Evolutionary conservation across 352 stramenopile genomes (phyloP).

Genomic region (Phytopythium ostracodes): DNA sequence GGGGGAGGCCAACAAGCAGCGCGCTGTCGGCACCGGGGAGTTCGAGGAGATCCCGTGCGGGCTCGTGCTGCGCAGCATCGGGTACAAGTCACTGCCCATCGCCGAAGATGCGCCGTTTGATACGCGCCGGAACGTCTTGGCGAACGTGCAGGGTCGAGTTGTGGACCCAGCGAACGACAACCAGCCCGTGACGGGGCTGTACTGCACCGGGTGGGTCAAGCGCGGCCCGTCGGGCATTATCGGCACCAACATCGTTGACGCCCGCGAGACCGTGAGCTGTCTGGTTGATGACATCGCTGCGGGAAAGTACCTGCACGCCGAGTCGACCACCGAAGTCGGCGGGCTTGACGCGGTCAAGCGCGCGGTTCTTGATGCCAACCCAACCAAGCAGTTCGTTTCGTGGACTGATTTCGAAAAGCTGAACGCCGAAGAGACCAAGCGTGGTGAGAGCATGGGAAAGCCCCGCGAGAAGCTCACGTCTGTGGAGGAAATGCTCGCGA

Average conservation of each 20-base stretch:
- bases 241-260: conserved; percentile 97
- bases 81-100: conserved; percentile 90
- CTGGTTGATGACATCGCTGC: conserved; percentile 89
- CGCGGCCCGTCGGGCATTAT: conserved; percentile 97
- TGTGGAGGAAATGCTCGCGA: conserved; percentile 22
- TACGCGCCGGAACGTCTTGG: conserved; percentile 47
- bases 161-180: conserved; percentile 30
- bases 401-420: conserved; percentile 69
- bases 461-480: conserved; percentile 82
- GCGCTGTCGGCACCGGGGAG: conserved; percentile 79
- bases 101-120: conserved; percentile 80
- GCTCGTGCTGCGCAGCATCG: conserved; percentile 80
- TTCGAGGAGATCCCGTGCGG: conserved; percentile 82
- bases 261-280: conserved; percentile 92
- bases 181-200: conserved; percentile 78
- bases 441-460: conserved; percentile 55
- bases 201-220: conserved; percentile 97
- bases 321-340: conserved; percentile 11
- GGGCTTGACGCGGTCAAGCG: conserved; percentile 40
- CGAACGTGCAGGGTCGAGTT: conserved; percentile 58
- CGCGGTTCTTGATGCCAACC: conserved; percentile 40
- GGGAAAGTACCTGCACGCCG: conserved; percentile 33
- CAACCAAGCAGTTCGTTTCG: conserved; percentile 60
- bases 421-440: conserved; percentile 53
- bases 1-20: conserved; percentile 79